Base-by-base conservation (phyloP, 495 filamentous ascomycete species). In the Penicillium psychrofluorescens region DNA sequence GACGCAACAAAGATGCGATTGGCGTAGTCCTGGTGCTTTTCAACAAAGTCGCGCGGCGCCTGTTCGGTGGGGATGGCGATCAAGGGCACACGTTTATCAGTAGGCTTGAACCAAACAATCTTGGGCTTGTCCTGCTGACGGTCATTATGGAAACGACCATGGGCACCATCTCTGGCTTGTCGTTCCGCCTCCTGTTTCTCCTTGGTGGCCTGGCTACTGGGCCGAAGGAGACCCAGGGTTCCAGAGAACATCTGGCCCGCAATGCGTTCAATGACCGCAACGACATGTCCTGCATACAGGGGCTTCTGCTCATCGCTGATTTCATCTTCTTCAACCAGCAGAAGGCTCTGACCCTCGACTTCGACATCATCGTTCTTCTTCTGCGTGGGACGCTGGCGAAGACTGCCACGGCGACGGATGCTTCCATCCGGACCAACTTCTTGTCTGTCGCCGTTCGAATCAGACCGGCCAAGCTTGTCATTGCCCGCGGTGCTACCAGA, bases 91-190 rank as follows among this genome's bases (percentile, higher is more conserved):
- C 92, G 86, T 76, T 98, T 98, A 65, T 98, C 92, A 1, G 92
- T 98, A 43, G 92, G 92, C 74, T 98, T 98, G 75, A 98, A 98
- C 92, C 92, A 98, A 29, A 98, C 92, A 68, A 98, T 98, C 81
- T 98, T 98, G 33, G 92, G 92, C 67, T 95, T 97, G 42, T 98
- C 94, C 62, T 89, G 90, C 44, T 89, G 82, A 38, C 90, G 83
- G 33, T 87, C 84, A 29, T 85, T 85, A 41, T 94, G 84, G 35
- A 80, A 78, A 41, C 91, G 88, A 41, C 80, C 78, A 43, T 72
- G 73, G 42, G 72, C 73, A 27, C 92, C 92, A 61, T 97, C 94
- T 53, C 94, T 83, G 53, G 90, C 88, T 40, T 84, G 83, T 38
- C 92, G 83, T 66, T 98, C 92, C 36, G 92, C 92, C 66, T 98